These are phyloP conservation scores for Malus hybrid DNA, from an alignment of 331 rosid species.

Conservation along the genomic window DNA sequence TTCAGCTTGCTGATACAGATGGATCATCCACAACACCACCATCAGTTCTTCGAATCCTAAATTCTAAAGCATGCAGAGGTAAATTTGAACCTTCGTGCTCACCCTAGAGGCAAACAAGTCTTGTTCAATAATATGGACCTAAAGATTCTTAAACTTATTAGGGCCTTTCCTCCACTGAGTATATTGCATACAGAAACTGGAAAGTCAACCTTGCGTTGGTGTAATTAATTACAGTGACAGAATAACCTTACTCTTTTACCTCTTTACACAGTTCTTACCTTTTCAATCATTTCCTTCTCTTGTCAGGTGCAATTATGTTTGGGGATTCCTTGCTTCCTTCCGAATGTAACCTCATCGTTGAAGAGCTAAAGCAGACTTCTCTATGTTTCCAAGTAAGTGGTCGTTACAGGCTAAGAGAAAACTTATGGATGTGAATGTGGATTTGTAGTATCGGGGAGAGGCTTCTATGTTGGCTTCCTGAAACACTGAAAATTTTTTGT, in stretches of 20 bases:
- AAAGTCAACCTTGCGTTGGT: not conserved
- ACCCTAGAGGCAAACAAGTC: slow-evolving; percentile 2
- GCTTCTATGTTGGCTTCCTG: not conserved
- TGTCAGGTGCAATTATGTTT: slow-evolving; percentile 90
- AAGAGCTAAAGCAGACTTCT: slow-evolving; percentile 76
- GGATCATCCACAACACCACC: slow-evolving; percentile 91
- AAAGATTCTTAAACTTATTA: not conserved
- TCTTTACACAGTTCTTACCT: not conserved
- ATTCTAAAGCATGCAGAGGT: slow-evolving; percentile 96
- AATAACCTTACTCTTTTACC: not conserved
- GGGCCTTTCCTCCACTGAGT: not conserved
- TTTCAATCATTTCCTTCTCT: not conserved
- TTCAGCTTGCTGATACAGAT: slow-evolving; percentile 89
- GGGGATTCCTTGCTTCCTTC: slow-evolving; percentile 92
- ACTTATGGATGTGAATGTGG: not conserved
- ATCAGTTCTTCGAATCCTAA: slow-evolving; percentile 76
- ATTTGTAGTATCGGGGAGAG: not conserved
- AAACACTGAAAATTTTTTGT: not conserved
- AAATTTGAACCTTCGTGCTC: slow-evolving; percentile 6
- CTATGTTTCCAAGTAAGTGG: slow-evolving; percentile 82
- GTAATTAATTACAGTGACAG: not conserved
- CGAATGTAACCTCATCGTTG: slow-evolving; percentile 86
- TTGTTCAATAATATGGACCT: not conserved
- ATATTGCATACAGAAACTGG: not conserved
- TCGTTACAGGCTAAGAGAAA: not conserved